A percentile compares a stretch with the other conserved stretches of the same genome.
These are phyloP conservation scores for Citrullus mucosospermus DNA, from an alignment of 306 rosid species.

Conservation along the genomic window DNA sequence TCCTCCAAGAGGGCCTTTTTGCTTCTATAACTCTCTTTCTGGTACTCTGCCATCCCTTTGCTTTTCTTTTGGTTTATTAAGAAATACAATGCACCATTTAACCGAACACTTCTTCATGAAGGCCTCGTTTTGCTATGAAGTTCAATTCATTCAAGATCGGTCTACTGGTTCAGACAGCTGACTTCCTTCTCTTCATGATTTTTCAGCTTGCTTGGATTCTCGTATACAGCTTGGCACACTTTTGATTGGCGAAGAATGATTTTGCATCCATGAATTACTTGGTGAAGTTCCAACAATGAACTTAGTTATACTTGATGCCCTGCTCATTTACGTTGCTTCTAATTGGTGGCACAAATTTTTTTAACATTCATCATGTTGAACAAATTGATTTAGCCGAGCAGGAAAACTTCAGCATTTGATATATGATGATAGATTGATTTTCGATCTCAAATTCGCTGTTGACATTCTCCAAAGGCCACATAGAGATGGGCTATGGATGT, in stretches of 20 bases:
- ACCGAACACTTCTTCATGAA: background rate
- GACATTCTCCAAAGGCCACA: background rate
- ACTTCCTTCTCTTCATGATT: background rate
- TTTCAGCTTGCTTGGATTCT: slow-evolving; percentile 86
- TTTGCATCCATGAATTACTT: slow-evolving; percentile 17
- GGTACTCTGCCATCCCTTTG: slow-evolving; percentile 31
- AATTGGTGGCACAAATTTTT: background rate
- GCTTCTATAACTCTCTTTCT: slow-evolving; percentile 89
- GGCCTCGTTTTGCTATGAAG: background rate
- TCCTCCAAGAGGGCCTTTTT: slow-evolving; percentile 95
- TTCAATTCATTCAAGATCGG: background rate
- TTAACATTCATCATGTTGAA: background rate
- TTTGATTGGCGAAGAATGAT: slow-evolving; percentile 37
- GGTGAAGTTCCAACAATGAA: background rate
- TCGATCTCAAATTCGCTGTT: background rate
- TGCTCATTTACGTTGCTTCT: background rate
- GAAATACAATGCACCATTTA: background rate
- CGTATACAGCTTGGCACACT: slow-evolving; percentile 90
- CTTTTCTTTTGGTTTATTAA: background rate
- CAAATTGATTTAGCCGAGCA: background rate
- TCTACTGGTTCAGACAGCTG: background rate
- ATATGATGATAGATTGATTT: background rate
- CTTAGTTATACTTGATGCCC: background rate
- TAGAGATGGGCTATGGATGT: background rate
- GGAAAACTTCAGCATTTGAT: background rate